Percentiles rank a stretch among this genome's conserved stretches.
phyloP scores from a whole-genome alignment of 345 rosid species.

The Kandelia obovata region DNA sequence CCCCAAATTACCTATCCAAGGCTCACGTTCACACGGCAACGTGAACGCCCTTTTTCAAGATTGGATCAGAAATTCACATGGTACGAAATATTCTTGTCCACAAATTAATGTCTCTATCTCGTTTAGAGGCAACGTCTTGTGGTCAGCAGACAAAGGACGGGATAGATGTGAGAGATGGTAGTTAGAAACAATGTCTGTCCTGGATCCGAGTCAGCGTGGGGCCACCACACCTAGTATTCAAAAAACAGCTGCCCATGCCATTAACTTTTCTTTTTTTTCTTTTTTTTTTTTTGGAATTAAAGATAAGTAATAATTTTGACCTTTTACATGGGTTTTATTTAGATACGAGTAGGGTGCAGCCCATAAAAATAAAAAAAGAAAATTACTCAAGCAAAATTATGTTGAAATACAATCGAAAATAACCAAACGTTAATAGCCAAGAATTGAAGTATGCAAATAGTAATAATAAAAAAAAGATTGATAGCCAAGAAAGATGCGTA shows the following conservation, averaged over 20 bases:
- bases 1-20: too few species aligned
- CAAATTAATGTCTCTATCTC: neutral
- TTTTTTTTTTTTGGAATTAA: too few species aligned
- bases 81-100: slow-evolving; percentile 6
- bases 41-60: too few species aligned
- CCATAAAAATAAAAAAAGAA: too few species aligned
- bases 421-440: too few species aligned
- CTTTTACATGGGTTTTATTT: too few species aligned
- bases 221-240: neutral
- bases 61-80: neutral
- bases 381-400: too few species aligned
- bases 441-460: neutral
- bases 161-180: neutral
- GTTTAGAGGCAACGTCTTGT: neutral
- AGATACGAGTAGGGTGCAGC: too few species aligned
- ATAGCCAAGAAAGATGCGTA: neutral
- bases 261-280: too few species aligned
- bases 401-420: too few species aligned
- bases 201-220: slow-evolving; percentile 9
- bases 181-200: neutral
- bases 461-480: neutral
- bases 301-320: too few species aligned
- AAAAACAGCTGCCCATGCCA: neutral
- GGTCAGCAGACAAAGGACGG: neutral
- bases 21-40: too few species aligned